Percentiles rank a stretch among this genome's conserved stretches.
Conservation (phyloP, 2,329 filamentous ascomycete genomes). For the Exophiala dermatitidis region DNA sequence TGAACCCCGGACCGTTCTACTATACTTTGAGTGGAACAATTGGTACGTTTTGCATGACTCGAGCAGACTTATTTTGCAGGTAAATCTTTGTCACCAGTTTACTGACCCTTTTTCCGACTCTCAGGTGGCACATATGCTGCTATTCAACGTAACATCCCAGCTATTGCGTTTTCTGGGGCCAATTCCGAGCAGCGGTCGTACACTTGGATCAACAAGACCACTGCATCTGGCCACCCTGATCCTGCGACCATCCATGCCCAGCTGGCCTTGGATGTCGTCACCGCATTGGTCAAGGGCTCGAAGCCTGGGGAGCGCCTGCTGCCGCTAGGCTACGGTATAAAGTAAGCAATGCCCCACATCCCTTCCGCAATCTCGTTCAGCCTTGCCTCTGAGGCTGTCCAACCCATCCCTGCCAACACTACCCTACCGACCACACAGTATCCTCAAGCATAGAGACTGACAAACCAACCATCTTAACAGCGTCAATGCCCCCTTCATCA, state of each 20-base stretch:
- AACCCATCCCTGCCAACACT: too few species aligned
- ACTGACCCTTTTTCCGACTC: neutral
- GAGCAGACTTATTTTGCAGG: too few species aligned
- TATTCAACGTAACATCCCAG: conserved; percentile 44
- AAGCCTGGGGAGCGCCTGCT: conserved; percentile 31
- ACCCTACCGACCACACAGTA: too few species aligned
- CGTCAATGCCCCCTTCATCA: conserved; percentile 46
- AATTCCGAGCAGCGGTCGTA: conserved; percentile 40
- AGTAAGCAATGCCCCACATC: conserved; percentile 5
- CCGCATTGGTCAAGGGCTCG: conserved; percentile 39
- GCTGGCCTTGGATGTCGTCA: conserved; percentile 40
- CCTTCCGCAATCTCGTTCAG: too few species aligned
- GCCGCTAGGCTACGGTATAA: conserved; percentile 46
- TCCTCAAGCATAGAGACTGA: neutral
- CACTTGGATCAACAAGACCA: conserved; percentile 38
- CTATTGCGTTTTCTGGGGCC: conserved; percentile 44
- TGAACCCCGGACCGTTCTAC: conserved; percentile 49
- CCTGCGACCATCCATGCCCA: conserved; percentile 41
- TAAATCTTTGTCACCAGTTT: neutral
- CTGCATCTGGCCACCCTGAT: conserved; percentile 31
- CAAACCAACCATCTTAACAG: conserved; percentile 22
- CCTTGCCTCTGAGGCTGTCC: too few species aligned
- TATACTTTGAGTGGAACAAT: conserved; percentile 47
- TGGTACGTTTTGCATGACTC: neutral
- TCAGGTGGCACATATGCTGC: conserved; percentile 47